Evolutionary conservation across 345 rosid species (phyloP).

Genomic region (Pistacia vera): DNA sequence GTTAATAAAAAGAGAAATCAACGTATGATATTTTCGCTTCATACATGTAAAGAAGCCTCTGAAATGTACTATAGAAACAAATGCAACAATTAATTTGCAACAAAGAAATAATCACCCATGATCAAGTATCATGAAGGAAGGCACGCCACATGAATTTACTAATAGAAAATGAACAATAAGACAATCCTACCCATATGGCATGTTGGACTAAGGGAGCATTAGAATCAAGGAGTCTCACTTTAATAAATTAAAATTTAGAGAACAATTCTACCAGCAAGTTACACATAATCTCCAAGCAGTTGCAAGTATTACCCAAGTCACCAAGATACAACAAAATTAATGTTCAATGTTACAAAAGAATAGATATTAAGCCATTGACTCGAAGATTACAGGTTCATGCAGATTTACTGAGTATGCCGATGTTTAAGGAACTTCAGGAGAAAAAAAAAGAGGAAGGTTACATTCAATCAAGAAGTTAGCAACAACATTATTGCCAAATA

Average conservation of each 20-base stretch:
- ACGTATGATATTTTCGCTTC: background rate
- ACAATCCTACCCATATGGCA: background rate
- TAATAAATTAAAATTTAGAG: background rate
- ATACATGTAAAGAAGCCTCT: background rate
- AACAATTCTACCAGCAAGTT: background rate
- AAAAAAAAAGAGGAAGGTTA: background rate
- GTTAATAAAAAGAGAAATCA: background rate
- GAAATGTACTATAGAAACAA: background rate
- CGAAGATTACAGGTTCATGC: background rate
- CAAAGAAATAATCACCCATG: background rate
- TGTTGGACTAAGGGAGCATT: background rate
- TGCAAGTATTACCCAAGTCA: background rate
- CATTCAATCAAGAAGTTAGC: background rate
- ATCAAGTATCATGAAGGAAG: background rate
- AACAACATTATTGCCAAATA: constrained; percentile 6
- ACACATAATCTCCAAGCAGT: background rate
- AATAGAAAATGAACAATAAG: background rate
- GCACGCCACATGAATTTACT: background rate
- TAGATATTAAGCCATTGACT: background rate
- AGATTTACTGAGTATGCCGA: background rate
- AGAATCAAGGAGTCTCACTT: background rate
- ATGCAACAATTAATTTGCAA: background rate
- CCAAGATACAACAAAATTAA: background rate
- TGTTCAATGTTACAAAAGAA: background rate
- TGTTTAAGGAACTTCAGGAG: background rate